Conservation (phyloP, 805 yeast genomes). For the Ogataea allantospora region DNA sequence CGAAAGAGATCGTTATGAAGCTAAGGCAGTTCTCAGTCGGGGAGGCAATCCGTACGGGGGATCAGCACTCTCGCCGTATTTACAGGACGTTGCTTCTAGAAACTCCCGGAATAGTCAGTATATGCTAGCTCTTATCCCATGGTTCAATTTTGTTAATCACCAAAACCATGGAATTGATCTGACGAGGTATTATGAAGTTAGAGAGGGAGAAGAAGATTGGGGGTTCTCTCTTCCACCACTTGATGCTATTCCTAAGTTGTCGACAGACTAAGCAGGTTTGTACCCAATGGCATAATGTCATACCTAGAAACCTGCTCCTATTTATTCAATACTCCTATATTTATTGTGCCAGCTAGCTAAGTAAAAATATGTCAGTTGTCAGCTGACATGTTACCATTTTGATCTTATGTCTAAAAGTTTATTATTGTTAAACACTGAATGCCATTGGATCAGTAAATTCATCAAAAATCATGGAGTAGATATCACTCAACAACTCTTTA, state of each 20-base stretch:
- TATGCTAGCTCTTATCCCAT: constrained; percentile 62
- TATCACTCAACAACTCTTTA: constrained; percentile 39
- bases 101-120: constrained; percentile 72
- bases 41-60: constrained; percentile 66
- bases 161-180: constrained; percentile 80
- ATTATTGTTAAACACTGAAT: constrained; percentile 23
- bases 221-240: constrained; percentile 45
- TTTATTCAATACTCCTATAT: too few relatives aligned
- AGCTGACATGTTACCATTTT: too few relatives aligned
- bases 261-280: background rate
- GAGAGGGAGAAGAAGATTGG: constrained; percentile 61
- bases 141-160: constrained; percentile 80
- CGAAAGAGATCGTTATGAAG: constrained; percentile 67
- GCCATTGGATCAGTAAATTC: constrained; percentile 40
- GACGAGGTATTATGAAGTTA: constrained; percentile 53
- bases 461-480: constrained; percentile 46
- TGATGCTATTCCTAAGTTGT: constrained; percentile 29
- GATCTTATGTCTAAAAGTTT: too few relatives aligned
- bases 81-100: constrained; percentile 73
- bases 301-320: background rate
- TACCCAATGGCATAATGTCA: background rate
- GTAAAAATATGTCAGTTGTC: background rate
- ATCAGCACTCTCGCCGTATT: constrained; percentile 61
- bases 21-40: constrained; percentile 60
- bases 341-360: too few relatives aligned